These are phyloP conservation scores for Pseudozyma tsukubaensis DNA, from an alignment of 1,284 basidiomycete genomes.

Conservation along the genomic window DNA sequence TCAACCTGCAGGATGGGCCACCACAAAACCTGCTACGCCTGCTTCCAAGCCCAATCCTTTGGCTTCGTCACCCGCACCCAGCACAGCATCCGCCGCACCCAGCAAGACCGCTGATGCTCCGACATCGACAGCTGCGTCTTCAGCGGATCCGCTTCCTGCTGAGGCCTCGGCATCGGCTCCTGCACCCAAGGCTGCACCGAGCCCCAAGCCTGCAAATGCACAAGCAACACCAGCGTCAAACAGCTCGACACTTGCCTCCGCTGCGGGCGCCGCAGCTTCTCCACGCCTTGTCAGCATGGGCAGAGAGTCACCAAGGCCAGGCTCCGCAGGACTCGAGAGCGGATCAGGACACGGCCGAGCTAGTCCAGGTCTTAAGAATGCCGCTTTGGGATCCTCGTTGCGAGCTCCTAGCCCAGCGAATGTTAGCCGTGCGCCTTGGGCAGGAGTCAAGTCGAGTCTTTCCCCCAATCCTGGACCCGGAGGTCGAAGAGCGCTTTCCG, in stretches of 20 bases:
- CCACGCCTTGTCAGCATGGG: constrained; percentile 57
- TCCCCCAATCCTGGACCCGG: constrained; percentile 24
- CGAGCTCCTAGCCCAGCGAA: constrained; percentile 42
- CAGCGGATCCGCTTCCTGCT: constrained; percentile 30
- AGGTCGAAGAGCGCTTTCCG: constrained; percentile 35
- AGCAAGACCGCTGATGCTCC: constrained; percentile 7
- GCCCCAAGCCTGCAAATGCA: constrained; percentile 29
- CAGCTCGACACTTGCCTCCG: constrained; percentile 4
- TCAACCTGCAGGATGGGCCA: constrained; percentile 50
- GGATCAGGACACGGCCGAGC: constrained; percentile 35
- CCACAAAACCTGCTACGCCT: constrained; percentile 31
- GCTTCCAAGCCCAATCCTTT: constrained; percentile 20
- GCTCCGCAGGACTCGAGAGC: constrained; percentile 38
- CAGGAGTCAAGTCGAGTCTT: constrained; percentile 42
- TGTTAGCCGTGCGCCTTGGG: constrained; percentile 56
- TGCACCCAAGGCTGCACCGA: constrained; percentile 17
- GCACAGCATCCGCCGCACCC: constrained; percentile 3
- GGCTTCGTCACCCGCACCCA: constrained; percentile 14
- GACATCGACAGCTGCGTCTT: not conserved
- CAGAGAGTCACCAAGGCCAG: constrained; percentile 42
- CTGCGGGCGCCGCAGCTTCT: constrained; percentile 30
- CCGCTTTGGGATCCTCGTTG: constrained; percentile 39
- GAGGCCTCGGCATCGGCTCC: constrained; percentile 41
- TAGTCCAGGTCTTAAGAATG: constrained; percentile 55
- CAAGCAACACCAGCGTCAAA: constrained; percentile 11